Conservation (phyloP, 176 grass and related monocot genomes). For the Alloteropsis semialata region DNA sequence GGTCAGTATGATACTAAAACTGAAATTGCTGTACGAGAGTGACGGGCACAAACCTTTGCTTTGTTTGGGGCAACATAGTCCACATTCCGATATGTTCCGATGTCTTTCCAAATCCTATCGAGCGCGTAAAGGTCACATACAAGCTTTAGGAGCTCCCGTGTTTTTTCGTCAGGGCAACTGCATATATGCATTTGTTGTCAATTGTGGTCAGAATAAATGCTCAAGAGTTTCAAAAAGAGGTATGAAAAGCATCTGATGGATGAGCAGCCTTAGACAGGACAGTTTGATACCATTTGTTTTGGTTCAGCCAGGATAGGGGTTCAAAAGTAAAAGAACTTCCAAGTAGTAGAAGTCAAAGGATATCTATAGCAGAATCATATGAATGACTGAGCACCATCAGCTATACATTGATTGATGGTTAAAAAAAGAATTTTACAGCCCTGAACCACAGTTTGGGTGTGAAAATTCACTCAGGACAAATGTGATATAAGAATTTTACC, state of each 20-base stretch:
- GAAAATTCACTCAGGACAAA: constrained; percentile 1
- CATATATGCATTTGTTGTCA: constrained; percentile 39
- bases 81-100: constrained; percentile 88
- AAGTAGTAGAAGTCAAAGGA: not conserved
- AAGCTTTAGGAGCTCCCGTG: constrained; percentile 64
- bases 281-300: not conserved
- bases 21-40: not conserved
- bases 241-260: not conserved
- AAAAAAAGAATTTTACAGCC: not conserved
- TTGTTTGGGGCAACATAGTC: constrained; percentile 97
- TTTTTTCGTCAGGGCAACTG: constrained; percentile 87
- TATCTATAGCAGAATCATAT: not conserved
- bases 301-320: not conserved
- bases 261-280: not conserved
- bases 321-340: not conserved
- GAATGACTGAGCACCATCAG: not conserved
- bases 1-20: not conserved
- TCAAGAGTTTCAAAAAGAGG: not conserved
- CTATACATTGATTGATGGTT: not conserved
- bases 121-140: constrained; percentile 94
- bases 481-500: constrained; percentile 30
- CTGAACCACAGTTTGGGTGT: not conserved
- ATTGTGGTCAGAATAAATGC: constrained; percentile 6
- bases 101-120: constrained; percentile 95
- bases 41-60: constrained; percentile 66